phyloP scores from a whole-genome alignment of 169 alveolate genomes.

The Plasmodium yoelii region DNA sequence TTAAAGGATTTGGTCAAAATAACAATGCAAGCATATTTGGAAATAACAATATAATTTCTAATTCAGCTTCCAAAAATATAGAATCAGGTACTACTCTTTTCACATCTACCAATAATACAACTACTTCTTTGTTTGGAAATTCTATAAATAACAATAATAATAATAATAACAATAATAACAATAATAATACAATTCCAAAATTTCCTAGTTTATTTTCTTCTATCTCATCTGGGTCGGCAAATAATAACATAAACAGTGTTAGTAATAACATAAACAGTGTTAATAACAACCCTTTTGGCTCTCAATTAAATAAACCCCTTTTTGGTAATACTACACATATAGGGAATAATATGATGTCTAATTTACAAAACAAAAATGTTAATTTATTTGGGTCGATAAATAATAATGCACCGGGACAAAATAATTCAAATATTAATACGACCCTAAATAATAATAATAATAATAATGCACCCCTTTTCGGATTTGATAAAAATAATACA shows the following conservation, averaged over 20 bases:
- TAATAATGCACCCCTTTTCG: conserved; percentile 10
- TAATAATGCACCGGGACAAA: background rate
- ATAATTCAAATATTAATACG: background rate
- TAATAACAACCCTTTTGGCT: background rate
- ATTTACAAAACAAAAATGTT: background rate
- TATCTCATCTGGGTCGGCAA: background rate
- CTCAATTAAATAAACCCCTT: background rate
- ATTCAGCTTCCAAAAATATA: no score
- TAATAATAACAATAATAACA: no score
- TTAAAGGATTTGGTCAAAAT: conserved; percentile 57
- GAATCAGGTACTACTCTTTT: no score
- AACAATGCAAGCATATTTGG: conserved; percentile 32
- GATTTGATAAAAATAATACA: conserved; percentile 12
- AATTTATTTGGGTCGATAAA: background rate
- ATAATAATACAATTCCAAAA: background rate
- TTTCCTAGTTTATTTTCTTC: background rate
- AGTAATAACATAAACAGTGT: background rate
- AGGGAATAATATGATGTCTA: background rate
- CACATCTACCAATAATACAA: background rate
- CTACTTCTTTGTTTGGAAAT: conserved; percentile 13
- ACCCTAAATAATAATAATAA: background rate
- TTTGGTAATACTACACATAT: background rate
- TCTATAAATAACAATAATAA: no score
- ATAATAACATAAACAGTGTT: background rate
- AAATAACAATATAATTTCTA: background rate